Percentiles rank a stretch among this genome's conserved stretches.
These are phyloP conservation scores for Sequoia sempervirens DNA, from an alignment of 75 land plant species.

Conservation along the genomic window DNA sequence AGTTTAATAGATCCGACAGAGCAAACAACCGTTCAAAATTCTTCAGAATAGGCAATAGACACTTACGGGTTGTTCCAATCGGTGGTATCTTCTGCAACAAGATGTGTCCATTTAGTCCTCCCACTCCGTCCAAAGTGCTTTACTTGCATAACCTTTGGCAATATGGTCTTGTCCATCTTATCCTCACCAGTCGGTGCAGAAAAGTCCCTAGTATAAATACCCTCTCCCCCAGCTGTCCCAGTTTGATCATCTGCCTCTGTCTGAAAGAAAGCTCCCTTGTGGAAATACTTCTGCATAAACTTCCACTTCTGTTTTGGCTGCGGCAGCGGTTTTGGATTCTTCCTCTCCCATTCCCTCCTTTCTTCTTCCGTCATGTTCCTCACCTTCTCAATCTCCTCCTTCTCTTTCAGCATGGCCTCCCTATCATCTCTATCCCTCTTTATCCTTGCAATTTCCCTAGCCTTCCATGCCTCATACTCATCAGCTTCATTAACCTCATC, in stretches of 20 bases:
- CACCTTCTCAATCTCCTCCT: constrained; percentile 77
- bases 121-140: constrained; percentile 97
- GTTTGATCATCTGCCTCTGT: constrained; percentile 52
- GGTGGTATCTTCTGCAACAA: constrained; percentile 95
- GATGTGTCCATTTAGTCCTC: constrained; percentile 95
- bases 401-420: constrained; percentile 83
- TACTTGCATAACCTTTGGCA: constrained; percentile 98
- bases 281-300: constrained; percentile 99
- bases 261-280: constrained; percentile 97
- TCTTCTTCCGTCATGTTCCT: constrained; percentile 86
- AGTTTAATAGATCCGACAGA: not conserved
- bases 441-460: constrained; percentile 87
- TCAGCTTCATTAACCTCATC: constrained; percentile 94
- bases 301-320: constrained; percentile 90
- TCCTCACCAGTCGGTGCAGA: constrained; percentile 94
- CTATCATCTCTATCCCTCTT: constrained; percentile 91
- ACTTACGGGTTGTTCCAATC: constrained; percentile 90
- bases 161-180: constrained; percentile 84
- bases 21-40: not conserved
- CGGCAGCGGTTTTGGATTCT: constrained; percentile 70
- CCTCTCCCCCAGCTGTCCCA: constrained; percentile 52
- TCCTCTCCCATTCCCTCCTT: constrained; percentile 86
- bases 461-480: constrained; percentile 96
- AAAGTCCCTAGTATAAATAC: constrained; percentile 70
- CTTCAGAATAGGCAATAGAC: constrained; percentile 19